Evolutionary conservation across 129 eudicot genomes (phyloP).

Genomic region (Arctium lappa): DNA sequence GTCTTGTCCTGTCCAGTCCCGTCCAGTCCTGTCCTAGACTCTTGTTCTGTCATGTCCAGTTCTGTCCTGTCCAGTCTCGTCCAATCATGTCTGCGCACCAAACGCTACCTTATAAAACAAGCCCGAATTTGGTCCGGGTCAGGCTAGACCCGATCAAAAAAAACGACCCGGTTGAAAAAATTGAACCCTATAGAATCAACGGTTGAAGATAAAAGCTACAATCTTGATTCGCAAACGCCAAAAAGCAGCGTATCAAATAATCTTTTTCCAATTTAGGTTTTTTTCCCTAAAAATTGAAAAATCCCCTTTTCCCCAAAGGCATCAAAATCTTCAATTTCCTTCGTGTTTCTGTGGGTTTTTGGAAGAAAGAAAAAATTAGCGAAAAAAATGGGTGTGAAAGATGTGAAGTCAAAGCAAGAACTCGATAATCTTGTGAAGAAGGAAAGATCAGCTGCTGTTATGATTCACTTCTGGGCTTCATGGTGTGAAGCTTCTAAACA

Average conservation of each 20-base stretch:
- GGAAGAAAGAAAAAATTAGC: background rate
- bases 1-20: no score
- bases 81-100: no score
- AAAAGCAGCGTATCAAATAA: constrained; percentile 4
- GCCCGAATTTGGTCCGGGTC: no score
- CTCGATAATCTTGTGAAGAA: constrained; percentile 44
- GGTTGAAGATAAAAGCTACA: constrained; percentile 10
- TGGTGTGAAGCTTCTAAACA: constrained; percentile 99
- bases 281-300: constrained; percentile 8
- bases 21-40: no score
- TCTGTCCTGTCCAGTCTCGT: no score
- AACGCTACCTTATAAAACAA: no score
- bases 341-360: background rate
- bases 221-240: constrained; percentile 2
- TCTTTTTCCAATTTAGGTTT: constrained; percentile 11
- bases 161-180: background rate
- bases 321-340: background rate
- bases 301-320: constrained; percentile 12
- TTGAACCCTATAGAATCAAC: constrained; percentile 11
- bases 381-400: constrained; percentile 59
- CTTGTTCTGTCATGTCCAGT: no score
- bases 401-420: constrained; percentile 73
- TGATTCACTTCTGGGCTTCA: constrained; percentile 94
- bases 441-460: constrained; percentile 50
- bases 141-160: no score